Conservation (phyloP, 1,284 basidiomycete species). For the Flammula alnicola region DNA sequence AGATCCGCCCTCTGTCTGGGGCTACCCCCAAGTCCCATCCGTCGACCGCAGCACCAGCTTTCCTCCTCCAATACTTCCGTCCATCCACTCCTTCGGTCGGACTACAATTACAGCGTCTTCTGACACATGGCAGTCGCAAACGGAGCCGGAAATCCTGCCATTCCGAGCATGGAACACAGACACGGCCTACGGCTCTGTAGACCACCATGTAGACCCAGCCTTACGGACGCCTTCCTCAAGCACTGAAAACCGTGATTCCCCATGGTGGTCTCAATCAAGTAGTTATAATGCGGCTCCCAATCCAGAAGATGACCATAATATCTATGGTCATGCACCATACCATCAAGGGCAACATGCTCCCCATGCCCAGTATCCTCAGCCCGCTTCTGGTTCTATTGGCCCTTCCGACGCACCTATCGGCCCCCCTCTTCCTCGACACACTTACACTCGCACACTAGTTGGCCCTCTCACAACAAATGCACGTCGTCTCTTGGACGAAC, state of each 20-base stretch:
- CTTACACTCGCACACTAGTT: slow-evolving; percentile 86
- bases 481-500: slow-evolving; percentile 80
- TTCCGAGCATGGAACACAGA: slow-evolving; percentile 42
- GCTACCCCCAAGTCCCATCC: no score
- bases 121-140: no score
- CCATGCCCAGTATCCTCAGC: slow-evolving; percentile 22
- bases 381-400: slow-evolving; percentile 21
- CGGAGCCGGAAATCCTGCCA: slow-evolving; percentile 33
- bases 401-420: slow-evolving; percentile 17
- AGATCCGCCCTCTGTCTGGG: no score
- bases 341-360: slow-evolving; percentile 27
- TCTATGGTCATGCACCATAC: slow-evolving; percentile 26
- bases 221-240: slow-evolving; percentile 33
- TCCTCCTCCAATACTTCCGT: slow-evolving; percentile 53
- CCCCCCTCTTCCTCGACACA: slow-evolving; percentile 57
- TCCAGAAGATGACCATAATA: slow-evolving; percentile 21
- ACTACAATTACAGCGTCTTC: slow-evolving; percentile 29
- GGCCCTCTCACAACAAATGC: slow-evolving; percentile 87
- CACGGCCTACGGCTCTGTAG: slow-evolving; percentile 33
- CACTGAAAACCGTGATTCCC: slow-evolving; percentile 32
- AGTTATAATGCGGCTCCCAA: slow-evolving; percentile 26
- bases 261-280: slow-evolving; percentile 33
- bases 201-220: slow-evolving; percentile 38
- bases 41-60: no score
- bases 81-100: slow-evolving; percentile 51